Evolutionary conservation across 2,329 filamentous ascomycete species (phyloP), one percentile per base, ranked within the genome.

Genomic region (Annulohypoxylon truncatum): DNA sequence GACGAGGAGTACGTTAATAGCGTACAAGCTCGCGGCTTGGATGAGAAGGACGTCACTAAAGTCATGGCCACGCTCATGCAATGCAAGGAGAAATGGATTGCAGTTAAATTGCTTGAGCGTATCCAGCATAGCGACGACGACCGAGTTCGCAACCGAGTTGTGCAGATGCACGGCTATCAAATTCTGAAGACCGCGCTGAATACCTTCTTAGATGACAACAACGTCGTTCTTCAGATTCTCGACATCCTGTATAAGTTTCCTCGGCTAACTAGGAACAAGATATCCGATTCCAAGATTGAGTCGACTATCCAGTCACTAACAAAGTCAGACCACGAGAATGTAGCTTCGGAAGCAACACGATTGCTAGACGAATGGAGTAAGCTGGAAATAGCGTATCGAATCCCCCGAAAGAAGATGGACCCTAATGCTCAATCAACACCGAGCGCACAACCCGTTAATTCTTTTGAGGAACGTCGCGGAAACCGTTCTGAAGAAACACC

Each of bases 31-130:
- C 75, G 75, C 51, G 73, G 71, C 12, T 73, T 78, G 35, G 73
- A 77, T 58, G 76, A 77, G 68, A 73, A 74, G 61, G 76, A 73
- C 33, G 75, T 77, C 33, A 76, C 76, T n/a, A 77, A 77, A 51
- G 76, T 78, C 47, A 77, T 77, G 75, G 94, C 95, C 22, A 91
- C 94, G 56, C 88, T 99, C 64, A 94, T 97, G 89, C 95, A 97
- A 79, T 97, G 93, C 85, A 97, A 97, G 80, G 96, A 99, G 84
- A 97, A 97, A 80, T 99, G 96, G 96, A 97, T 99, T 79, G 94
- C 93, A 2, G 94, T 97, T 80, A 98, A 98, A 81, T 84, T 99
- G 61, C 87, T 99, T 64, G 87, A 90, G 71, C 94, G 96, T 55
- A 94, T 99, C 67, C 93, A 97, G 79, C 87, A 88, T 40, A 94